phyloP scores from a whole-genome alignment of 352 stramenopile species.

The Blastocystis sp. region DNA sequence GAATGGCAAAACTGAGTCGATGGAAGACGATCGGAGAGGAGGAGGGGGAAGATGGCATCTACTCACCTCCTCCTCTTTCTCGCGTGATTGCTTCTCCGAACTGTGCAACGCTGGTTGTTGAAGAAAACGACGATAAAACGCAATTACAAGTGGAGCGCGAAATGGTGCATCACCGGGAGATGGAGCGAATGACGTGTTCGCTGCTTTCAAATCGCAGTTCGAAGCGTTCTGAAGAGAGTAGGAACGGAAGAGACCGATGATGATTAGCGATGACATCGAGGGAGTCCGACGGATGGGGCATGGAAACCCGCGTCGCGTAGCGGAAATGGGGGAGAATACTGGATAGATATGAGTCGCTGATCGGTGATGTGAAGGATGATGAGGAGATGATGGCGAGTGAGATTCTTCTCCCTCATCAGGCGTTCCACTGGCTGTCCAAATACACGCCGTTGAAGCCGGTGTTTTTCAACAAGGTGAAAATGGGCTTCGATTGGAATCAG shows the following conservation, averaged over 20 bases:
- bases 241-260: neutral
- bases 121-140: neutral
- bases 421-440: conserved; percentile 84
- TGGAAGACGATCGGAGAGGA: neutral
- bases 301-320: neutral
- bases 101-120: neutral
- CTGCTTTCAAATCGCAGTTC: neutral
- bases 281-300: neutral
- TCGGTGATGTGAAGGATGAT: conserved; percentile 59
- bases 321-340: neutral
- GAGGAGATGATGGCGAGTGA: conserved; percentile 71
- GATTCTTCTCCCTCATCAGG: conserved; percentile 68
- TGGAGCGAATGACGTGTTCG: conserved; percentile 16
- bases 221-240: neutral
- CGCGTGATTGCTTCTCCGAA: neutral
- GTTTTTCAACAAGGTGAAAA: conserved; percentile 98
- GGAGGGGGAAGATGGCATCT: conserved; percentile 2
- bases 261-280: no score
- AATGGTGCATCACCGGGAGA: conserved; percentile 47
- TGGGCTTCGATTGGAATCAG: conserved; percentile 98
- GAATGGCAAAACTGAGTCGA: neutral
- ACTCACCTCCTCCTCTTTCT: neutral
- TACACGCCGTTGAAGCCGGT: conserved; percentile 90
- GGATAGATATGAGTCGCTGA: conserved; percentile 17
- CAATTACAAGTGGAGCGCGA: conserved; percentile 15